Base-by-base conservation (phyloP, 2,329 filamentous ascomycete species). In the Ophiocordyceps polyrhachis-furcata region DNA sequence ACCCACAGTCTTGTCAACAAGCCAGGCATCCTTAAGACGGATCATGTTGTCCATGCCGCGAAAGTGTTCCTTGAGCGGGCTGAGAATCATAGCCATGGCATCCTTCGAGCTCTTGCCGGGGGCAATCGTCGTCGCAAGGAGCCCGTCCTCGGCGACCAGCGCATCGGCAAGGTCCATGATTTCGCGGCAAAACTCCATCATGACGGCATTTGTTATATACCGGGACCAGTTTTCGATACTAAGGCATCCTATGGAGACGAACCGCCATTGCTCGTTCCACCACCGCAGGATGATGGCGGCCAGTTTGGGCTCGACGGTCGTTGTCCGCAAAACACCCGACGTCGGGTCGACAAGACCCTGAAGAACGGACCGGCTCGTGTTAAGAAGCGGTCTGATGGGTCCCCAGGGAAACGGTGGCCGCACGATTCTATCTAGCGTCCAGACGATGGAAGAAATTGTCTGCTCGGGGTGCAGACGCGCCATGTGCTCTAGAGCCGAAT, bases 181-280 rank as follows among this genome's bases (percentile, higher is more conserved):
- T 56, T 94, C 86, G 51, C 91, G 80, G 57, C 88, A 95, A 55
- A 96, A 95, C 46, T 94, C 80, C 54, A 87, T 81, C 84, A 98
- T 88, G 45, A 76, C 69, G 19, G 69, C 63, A 57, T 86, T 91
- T 43, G 89, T 80, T 47, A 84, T 76, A 4, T 73, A 73, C 14
- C 75, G 67, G 50, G 85, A 86, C 91, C 91, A 98, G 12, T 67
- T 66, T 56, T 94, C 87, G 3, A 88, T 93, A 48, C 81, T 78
- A 40, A 77, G 70, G 55, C 95, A 95, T 15, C 89, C 83, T 46
- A 81, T 79, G 40, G 80, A 81, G 40, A 96, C 70, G 41, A 79
- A 79, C 46, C 74, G 72, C 93, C 93, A 98, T 52, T 88, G 74
- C 46, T 76, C 74, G 48, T 77, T 73, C 93, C 93, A 98, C 65